Base-by-base conservation (phyloP, 2,329 filamentous ascomycete species). In the Sporothrix pallida region DNA sequence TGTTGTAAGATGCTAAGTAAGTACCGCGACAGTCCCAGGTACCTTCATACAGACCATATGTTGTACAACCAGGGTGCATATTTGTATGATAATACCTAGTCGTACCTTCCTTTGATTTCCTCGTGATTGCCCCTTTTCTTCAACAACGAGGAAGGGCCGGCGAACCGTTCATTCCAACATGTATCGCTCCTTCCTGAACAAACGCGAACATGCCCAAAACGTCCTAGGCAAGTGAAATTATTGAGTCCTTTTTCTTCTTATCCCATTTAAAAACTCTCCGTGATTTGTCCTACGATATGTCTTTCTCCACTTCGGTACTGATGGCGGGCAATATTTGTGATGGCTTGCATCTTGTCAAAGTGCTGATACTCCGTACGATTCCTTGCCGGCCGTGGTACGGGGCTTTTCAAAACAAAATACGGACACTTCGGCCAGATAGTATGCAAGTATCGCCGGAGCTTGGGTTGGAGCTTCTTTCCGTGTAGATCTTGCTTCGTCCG, bases 91-190 rank as follows among this genome's bases (percentile, higher is more conserved):
- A 10, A 3, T 46, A 6, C 9, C 42, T 20, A 15, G 62, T 23
- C 20, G 42, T 23, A 17, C 62, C 3, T 65, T 23, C 62, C 31
- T 23, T n/a, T 8, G 4, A 23, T 58, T 56, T 58, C 23, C 60
- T 63, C 37, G 37, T 31, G 68, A 56, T 44, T 26, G 50, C 68
- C 50, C 68, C 52, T 58, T 70, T 70, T 46, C 9, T 56, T 52
- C 20, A 68, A 13, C 44, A 62, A 10, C 5, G 46, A 52, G 48
- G 17, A 31, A 54, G 26, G 46, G 37, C 17, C 60, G 60, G 31
- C 60, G 37, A 63, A 46, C 9, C 60, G 17, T 17, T 42, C 46
- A 31, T 63, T 10, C 44, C 65, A 26, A 10, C 65, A 17, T 26
- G 23, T 13, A 20, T 54, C 17, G 65, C 48, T 54, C 48, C 15